Conservation (phyloP, 2,329 filamentous ascomycete species). For the Alternaria ethzedia region DNA sequence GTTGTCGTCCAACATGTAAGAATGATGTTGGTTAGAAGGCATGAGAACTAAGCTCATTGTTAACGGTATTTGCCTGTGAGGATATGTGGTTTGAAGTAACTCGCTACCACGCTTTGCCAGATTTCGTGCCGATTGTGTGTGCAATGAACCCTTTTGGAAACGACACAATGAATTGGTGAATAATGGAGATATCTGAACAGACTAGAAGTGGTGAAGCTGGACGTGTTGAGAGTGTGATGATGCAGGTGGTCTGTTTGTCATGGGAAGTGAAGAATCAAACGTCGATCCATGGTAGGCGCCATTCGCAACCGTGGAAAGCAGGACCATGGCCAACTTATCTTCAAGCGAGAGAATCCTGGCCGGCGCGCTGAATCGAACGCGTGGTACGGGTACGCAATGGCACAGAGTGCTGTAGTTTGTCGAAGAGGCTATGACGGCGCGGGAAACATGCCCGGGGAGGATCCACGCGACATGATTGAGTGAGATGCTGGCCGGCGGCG, state of each 20-base stretch:
- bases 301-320: constrained; percentile 1
- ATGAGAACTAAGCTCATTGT: constrained; percentile 1
- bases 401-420: background rate
- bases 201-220: background rate
- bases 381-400: constrained; percentile 1
- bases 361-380: background rate
- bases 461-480: background rate
- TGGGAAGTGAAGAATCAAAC: background rate
- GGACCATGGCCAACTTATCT: background rate
- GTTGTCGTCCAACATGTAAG: background rate
- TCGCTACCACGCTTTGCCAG: background rate
- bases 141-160: background rate
- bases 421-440: constrained; percentile 1
- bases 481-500: background rate
- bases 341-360: background rate
- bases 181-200: background rate
- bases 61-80: background rate
- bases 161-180: background rate
- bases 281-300: constrained; percentile 2
- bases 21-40: background rate
- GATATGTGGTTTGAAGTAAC: background rate
- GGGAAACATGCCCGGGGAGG: background rate
- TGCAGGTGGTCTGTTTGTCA: background rate
- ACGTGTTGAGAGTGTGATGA: background rate
- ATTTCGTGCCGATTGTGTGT: background rate